Base-by-base conservation (phyloP, 305 asterid genomes). In the Plantago lanceolata region DNA sequence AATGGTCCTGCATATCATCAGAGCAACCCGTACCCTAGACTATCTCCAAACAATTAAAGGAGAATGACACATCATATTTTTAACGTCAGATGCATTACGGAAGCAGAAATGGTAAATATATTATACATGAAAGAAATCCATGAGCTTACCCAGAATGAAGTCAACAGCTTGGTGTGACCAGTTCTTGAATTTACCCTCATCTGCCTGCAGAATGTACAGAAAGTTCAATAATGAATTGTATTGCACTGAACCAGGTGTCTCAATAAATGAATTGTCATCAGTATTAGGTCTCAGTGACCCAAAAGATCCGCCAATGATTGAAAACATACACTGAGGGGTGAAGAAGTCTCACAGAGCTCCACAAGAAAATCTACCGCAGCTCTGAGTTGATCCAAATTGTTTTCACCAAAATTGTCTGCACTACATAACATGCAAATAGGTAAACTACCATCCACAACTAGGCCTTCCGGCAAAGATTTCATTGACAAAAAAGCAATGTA, bases 131-230 rank as follows among this genome's bases (percentile, higher is more conserved):
- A 8, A 37, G 37, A 61, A 53, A 45, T 45, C 9, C 35, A 51
- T 12, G 6, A 16, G 17, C 24, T 62, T 87, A 94, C 97, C 86
- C 35, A 88, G 89, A 76, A 90, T 88, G 81, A 90, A 90, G 73
- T 88, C 96, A 71, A 78, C 83, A 8, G 97, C 96, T 79, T 88
- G 95, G 78, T 90, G 99, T 28, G 96, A 90, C 96, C 86, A 82
- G 59, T 75, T 90, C 73, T 83, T 83, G 81, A 86, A 88, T 63
- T 74, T 79, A 56, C 75, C 72, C 54, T 73, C 84, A 76, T 82
- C 87, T 66, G 73, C 78, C 97, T 88, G 84, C 70, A 74, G 67
- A 68, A 56, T 16, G 48, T 67, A 73, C 20, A 56, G 33, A 61
- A n/a, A 64, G 49, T 50, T 47, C 49, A 75, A 56, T 57, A 37